These are phyloP conservation scores for Fusarium staphyleae DNA, from an alignment of 2,329 filamentous ascomycete species.

Conservation along the genomic window DNA sequence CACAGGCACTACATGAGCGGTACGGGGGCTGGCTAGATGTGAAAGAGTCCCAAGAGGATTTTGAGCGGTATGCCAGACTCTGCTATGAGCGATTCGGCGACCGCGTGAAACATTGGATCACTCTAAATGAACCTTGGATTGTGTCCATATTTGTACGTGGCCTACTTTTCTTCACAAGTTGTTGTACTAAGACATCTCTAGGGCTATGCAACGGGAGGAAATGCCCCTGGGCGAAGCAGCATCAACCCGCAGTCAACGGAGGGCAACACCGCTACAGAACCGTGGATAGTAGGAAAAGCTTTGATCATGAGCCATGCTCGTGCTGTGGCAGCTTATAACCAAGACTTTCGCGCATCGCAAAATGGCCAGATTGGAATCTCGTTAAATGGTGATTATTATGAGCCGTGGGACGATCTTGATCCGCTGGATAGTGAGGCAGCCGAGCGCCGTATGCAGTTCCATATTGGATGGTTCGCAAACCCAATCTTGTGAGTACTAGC, in stretches of 20 bases:
- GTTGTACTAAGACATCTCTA: background rate
- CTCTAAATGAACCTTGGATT: conserved; percentile 51
- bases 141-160: conserved; percentile 44
- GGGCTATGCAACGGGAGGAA: conserved; percentile 46
- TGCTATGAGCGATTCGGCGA: conserved; percentile 52
- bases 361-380: conserved; percentile 47
- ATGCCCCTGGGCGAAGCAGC: conserved; percentile 46
- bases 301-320: conserved; percentile 48
- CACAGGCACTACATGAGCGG: conserved; percentile 46
- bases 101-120: conserved; percentile 50
- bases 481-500: conserved; percentile 43
- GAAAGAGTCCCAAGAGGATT: conserved; percentile 44
- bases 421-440: conserved; percentile 42
- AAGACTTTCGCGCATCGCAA: conserved; percentile 43
- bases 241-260: conserved; percentile 37
- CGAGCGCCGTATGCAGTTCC: conserved; percentile 47
- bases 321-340: conserved; percentile 44
- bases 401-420: conserved; percentile 45
- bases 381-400: conserved; percentile 50
- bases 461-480: conserved; percentile 51
- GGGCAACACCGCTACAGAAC: conserved; percentile 48
- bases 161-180: accelerated
- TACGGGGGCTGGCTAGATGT: conserved; percentile 48
- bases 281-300: conserved; percentile 47
- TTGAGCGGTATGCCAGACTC: conserved; percentile 47